Evolutionary conservation across 805 yeast genomes (phyloP).

Genomic region (Candida ulmi): DNA sequence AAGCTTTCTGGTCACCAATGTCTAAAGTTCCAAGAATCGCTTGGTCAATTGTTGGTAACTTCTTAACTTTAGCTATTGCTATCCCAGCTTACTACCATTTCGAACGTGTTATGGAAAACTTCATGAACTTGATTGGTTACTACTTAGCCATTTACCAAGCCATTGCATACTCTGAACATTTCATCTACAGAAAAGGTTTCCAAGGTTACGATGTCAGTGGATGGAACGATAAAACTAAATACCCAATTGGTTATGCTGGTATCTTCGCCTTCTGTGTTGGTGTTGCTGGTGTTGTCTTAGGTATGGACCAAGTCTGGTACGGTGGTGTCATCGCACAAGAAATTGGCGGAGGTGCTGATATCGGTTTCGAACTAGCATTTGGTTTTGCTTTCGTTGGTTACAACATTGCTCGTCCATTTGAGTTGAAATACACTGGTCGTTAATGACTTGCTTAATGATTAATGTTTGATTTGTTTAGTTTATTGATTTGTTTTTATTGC

Average conservation of each 20-base stretch:
- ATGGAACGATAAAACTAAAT: constrained; percentile 48
- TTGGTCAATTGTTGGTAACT: constrained; percentile 78
- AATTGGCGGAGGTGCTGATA: constrained; percentile 59
- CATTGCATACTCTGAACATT: constrained; percentile 73
- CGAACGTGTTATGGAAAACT: constrained; percentile 67
- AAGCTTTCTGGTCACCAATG: constrained; percentile 74
- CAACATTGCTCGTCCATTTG: constrained; percentile 58
- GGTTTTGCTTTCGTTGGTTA: constrained; percentile 63
- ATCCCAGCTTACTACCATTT: constrained; percentile 84
- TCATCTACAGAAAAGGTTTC: constrained; percentile 63
- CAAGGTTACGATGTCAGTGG: constrained; percentile 56
- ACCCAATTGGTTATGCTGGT: constrained; percentile 80
- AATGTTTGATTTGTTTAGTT: not conserved
- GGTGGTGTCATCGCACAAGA: constrained; percentile 54
- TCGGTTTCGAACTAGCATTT: constrained; percentile 77
- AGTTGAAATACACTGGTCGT: constrained; percentile 57
- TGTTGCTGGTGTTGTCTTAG: constrained; percentile 77
- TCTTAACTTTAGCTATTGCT: constrained; percentile 74
- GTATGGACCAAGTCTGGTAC: constrained; percentile 88
- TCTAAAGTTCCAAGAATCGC: constrained; percentile 71
- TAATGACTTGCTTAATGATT: constrained; percentile 6
- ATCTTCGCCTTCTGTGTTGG: constrained; percentile 74
- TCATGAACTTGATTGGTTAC: constrained; percentile 89
- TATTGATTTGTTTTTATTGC: not conserved
- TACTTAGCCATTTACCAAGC: constrained; percentile 83